Conservation (phyloP, 306 rosid species). For the Cucumis sativus region DNA sequence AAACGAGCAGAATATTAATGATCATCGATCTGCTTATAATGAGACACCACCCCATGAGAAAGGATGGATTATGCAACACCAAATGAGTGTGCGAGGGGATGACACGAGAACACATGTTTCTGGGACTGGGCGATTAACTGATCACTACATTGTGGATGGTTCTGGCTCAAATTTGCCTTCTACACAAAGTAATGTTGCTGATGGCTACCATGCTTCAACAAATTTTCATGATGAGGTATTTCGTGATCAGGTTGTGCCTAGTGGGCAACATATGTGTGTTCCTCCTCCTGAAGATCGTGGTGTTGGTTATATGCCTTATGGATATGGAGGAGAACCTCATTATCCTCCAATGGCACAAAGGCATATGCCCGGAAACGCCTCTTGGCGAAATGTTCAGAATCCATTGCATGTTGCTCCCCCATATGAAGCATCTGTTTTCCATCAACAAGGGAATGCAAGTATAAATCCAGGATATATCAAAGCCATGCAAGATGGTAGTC, state of each 20-base stretch:
- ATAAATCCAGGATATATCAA: conserved; percentile 43
- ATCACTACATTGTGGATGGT: conserved; percentile 54
- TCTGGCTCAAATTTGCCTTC: conserved; percentile 40
- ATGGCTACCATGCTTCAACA: conserved; percentile 34
- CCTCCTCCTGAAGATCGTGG: conserved; percentile 56
- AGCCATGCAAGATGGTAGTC: conserved; percentile 46
- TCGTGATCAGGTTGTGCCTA: conserved; percentile 55
- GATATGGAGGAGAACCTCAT: conserved; percentile 54
- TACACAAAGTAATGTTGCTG: conserved; percentile 37
- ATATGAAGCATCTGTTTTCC: conserved; percentile 40
- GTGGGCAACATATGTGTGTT: conserved; percentile 30
- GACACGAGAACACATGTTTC: conserved; percentile 42
- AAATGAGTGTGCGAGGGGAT: conserved; percentile 37
- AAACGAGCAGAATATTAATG: conserved; percentile 36
- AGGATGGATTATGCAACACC: conserved; percentile 58
- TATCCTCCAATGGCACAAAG: conserved; percentile 42
- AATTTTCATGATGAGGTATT: conserved; percentile 48
- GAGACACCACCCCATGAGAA: conserved; percentile 56
- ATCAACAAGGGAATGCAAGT: conserved; percentile 43
- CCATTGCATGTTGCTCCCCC: conserved; percentile 45
- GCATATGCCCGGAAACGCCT: conserved; percentile 36
- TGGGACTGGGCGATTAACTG: conserved; percentile 48
- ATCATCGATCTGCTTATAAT: conserved; percentile 37
- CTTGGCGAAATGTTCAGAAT: conserved; percentile 54
- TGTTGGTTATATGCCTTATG: conserved; percentile 37